phyloP scores from a whole-genome alignment of 371 early-diverging fungal genomes.

The Mortierella sp. region DNA sequence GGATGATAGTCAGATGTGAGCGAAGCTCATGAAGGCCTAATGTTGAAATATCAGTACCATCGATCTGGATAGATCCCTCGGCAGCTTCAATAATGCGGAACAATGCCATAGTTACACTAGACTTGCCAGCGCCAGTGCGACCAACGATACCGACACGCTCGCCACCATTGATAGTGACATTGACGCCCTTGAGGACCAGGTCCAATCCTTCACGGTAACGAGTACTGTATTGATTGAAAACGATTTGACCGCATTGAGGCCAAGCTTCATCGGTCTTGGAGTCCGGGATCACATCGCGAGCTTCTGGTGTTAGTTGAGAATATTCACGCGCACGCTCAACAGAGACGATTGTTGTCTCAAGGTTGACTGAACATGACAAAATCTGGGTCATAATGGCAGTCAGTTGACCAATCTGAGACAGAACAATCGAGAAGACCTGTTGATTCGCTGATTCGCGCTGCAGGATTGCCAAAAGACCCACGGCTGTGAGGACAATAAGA shows the following conservation, averaged over 20 bases:
- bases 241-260: slow-evolving; percentile 60
- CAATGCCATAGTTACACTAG: slow-evolving; percentile 63
- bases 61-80: slow-evolving; percentile 63
- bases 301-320: slow-evolving; percentile 57
- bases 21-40: slow-evolving; percentile 65
- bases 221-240: slow-evolving; percentile 62
- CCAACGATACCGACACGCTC: slow-evolving; percentile 89
- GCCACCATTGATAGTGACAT: slow-evolving; percentile 61
- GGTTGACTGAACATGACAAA: background rate
- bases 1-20: slow-evolving; percentile 65
- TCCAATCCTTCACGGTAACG: slow-evolving; percentile 68
- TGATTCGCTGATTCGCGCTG: slow-evolving; percentile 16
- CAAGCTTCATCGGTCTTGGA: slow-evolving; percentile 54
- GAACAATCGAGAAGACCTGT: slow-evolving; percentile 12
- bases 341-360: slow-evolving; percentile 57
- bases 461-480: slow-evolving; percentile 19
- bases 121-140: slow-evolving; percentile 77
- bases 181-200: slow-evolving; percentile 67
- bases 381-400: slow-evolving; percentile 6
- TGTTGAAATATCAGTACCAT: slow-evolving; percentile 61
- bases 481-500: slow-evolving; percentile 7
- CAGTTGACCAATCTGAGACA: slow-evolving; percentile 19
- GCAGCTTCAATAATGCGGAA: slow-evolving; percentile 65
- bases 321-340: slow-evolving; percentile 59
- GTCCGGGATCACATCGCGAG: slow-evolving; percentile 62